A percentile compares a stretch with the other conserved stretches of the same genome.
These are phyloP conservation scores for Ramicandelaber brevisporus DNA, from an alignment of 192 early-diverging fungal species.

Conservation along the genomic window DNA sequence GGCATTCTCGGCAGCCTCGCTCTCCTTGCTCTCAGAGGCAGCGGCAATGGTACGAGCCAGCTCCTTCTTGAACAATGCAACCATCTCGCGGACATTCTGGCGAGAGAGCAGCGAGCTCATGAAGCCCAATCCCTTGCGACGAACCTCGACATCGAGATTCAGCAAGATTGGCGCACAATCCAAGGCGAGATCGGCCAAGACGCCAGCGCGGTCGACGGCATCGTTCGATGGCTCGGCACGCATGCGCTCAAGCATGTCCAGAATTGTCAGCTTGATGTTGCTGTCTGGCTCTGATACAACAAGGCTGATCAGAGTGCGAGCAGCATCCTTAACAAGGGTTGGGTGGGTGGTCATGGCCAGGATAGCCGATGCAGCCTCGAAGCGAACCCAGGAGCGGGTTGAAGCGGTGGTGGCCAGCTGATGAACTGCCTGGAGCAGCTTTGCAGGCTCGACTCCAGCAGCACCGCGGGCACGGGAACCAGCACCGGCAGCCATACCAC, in stretches of 20 bases:
- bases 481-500: no score
- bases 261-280: conserved; percentile 91
- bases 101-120: conserved; percentile 75
- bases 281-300: conserved; percentile 87
- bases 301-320: conserved; percentile 72
- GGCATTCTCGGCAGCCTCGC: conserved; percentile 46
- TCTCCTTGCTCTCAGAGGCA: no score
- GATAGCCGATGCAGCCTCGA: conserved; percentile 87
- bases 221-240: no score
- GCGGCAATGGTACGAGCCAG: conserved; percentile 74
- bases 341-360: conserved; percentile 67
- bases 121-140: conserved; percentile 62
- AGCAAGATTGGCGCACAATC: conserved; percentile 78
- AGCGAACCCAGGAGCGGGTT: conserved; percentile 89
- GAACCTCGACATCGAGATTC: conserved; percentile 86
- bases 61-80: conserved; percentile 86
- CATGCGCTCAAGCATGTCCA: conserved; percentile 73
- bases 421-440: conserved; percentile 74
- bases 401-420: conserved; percentile 52
- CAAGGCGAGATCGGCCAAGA: conserved; percentile 86
- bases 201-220: conserved; percentile 58
- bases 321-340: conserved; percentile 80
- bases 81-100: conserved; percentile 82
- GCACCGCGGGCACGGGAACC: conserved; percentile 62
- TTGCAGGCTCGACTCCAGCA: conserved; percentile 68